Evolutionary conservation across 2,329 filamentous ascomycete genomes (phyloP).

Genomic region (Trichoderma atrobrunneum): DNA sequence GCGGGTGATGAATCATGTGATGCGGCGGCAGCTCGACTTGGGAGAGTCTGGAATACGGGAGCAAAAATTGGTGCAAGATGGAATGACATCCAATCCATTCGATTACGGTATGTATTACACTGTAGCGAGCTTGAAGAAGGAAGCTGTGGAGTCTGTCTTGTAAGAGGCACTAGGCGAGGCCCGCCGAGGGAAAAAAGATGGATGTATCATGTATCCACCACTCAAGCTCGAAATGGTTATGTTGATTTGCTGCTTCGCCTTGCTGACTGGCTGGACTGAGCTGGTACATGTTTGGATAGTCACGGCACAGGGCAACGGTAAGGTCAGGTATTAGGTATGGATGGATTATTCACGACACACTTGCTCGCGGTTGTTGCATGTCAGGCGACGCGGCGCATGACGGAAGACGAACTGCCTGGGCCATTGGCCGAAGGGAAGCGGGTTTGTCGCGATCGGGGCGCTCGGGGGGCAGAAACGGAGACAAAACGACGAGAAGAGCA

Average conservation of each 20-base stretch:
- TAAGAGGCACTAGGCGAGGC: conserved; percentile 2
- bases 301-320: background rate
- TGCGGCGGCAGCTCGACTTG: background rate
- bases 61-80: background rate
- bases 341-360: conserved; percentile 9
- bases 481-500: background rate
- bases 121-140: background rate
- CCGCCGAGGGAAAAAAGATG: background rate
- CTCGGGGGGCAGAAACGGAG: background rate
- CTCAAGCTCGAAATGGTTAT: background rate
- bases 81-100: background rate
- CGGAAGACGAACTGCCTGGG: background rate
- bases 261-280: background rate
- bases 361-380: conserved; percentile 1
- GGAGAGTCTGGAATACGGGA: background rate
- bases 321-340: background rate
- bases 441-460: conserved; percentile 16
- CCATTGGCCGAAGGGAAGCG: conserved; percentile 13
- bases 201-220: background rate
- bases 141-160: background rate
- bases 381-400: conserved; percentile 18
- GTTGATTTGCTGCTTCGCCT: background rate
- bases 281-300: background rate
- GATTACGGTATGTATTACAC: background rate
- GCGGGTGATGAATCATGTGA: conserved; percentile 21